These are phyloP conservation scores for Corynascus novoguineensis DNA, from an alignment of 495 filamentous ascomycete genomes.

Conservation along the genomic window DNA sequence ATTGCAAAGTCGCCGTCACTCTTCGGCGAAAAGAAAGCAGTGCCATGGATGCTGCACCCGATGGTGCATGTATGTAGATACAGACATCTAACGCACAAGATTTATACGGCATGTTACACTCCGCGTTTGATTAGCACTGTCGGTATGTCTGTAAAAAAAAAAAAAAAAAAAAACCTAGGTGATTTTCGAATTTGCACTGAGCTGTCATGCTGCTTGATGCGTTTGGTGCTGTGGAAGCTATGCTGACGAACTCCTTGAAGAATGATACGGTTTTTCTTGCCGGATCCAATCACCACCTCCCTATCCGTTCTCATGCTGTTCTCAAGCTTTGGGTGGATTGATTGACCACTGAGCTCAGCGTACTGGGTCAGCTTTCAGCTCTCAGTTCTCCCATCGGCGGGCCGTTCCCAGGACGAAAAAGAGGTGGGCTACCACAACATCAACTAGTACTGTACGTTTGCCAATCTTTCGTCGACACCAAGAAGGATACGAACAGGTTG, in stretches of 20 bases:
- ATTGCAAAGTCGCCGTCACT: background rate
- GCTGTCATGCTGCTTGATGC: too few species aligned
- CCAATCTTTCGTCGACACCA: too few species aligned
- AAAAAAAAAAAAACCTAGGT: too few species aligned
- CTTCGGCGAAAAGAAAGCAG: background rate
- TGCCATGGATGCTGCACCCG: constrained; percentile 5
- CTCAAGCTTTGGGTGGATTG: background rate
- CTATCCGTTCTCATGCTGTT: background rate
- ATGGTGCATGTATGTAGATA: background rate
- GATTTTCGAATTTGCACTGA: too few species aligned
- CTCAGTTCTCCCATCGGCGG: background rate
- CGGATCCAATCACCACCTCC: background rate
- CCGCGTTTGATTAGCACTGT: background rate
- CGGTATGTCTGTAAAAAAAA: too few species aligned
- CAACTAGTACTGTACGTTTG: background rate
- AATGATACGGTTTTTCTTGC: background rate
- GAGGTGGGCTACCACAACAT: background rate
- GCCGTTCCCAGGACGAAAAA: background rate
- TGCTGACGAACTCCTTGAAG: background rate
- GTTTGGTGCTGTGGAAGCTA: background rate
- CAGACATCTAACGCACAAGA: background rate
- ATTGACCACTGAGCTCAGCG: background rate
- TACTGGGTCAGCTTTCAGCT: background rate
- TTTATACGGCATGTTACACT: constrained; percentile 1
- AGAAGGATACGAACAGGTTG: too few species aligned